Base-by-base conservation (phyloP, 768 basidiomycete genomes). In the Rhodotorula paludigena region DNA sequence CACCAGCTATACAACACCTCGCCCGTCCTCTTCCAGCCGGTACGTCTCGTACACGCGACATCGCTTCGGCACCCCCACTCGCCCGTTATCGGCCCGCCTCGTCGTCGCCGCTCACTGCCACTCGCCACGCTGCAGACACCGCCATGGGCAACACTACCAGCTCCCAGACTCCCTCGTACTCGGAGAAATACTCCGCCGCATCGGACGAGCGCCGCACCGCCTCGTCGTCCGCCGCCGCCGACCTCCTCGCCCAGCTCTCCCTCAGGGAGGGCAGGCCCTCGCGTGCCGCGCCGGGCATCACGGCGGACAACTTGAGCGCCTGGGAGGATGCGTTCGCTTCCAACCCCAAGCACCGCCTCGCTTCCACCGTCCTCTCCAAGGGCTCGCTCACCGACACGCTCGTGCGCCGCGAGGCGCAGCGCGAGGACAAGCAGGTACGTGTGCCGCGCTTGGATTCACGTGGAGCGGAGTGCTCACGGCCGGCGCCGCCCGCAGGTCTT, bases 391-490 rank as follows among this genome's bases (percentile, higher is more conserved):
- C 75, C 30, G 60, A 68, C 10, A 60, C 75, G 0, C 74, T 80
- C n/a, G 59, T 76, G 36, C 73, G 73, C 21, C 71, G 77, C 21
- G 28, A 64, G 0, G 66, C 75, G 5, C 60, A 74, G 41, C 60
- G 76, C 36, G 58, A 62, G 30, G 77, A 78, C 48, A 69, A 61
- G 25, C 77, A 79, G 64, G n/a, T n/a, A n/a, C n/a, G n/a, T n/a
- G n/a, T n/a, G n/a, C n/a, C n/a, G n/a, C n/a, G n/a, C n/a, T n/a
- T n/a, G n/a, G n/a, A n/a, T n/a, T n/a, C n/a, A n/a, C n/a, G n/a
- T n/a, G n/a, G n/a, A n/a, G n/a, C n/a, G n/a, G n/a, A n/a, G n/a
- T n/a, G n/a, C n/a, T n/a, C n/a, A n/a, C n/a, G n/a, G n/a, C n/a
- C n/a, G n/a, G n/a, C n/a, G n/a, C n/a, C n/a, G n/a, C n/a, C n/a